phyloP scores from a whole-genome alignment of 1,284 basidiomycete species.

The Cryptococcus jaspeensis region DNA sequence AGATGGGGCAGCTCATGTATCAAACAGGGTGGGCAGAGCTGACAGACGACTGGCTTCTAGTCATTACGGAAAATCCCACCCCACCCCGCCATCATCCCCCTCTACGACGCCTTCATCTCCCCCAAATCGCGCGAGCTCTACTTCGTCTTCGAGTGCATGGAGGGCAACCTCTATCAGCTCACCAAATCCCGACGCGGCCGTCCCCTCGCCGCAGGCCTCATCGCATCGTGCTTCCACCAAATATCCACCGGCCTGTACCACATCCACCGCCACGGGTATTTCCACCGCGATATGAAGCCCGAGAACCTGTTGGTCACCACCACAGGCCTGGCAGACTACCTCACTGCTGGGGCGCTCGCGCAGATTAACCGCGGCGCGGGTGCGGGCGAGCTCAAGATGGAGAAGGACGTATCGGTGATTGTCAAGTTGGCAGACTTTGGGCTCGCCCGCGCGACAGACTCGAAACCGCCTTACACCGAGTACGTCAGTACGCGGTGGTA shows the following conservation, averaged over 20 bases:
- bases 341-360: constrained; percentile 54
- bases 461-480: constrained; percentile 92
- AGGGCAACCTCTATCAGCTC: constrained; percentile 98
- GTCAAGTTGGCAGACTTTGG: constrained; percentile 99
- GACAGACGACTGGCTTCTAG: constrained; percentile 53
- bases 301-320: constrained; percentile 99
- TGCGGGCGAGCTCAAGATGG: constrained; percentile 50
- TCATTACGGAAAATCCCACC: constrained; percentile 90
- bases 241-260: constrained; percentile 87
- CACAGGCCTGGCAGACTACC: constrained; percentile 91
- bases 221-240: constrained; percentile 92
- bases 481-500: constrained; percentile 99
- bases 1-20: constrained; percentile 31
- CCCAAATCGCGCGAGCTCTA: constrained; percentile 92
- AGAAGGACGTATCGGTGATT: constrained; percentile 93
- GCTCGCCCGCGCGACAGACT: constrained; percentile 84
- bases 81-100: constrained; percentile 95
- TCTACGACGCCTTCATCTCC: constrained; percentile 98
- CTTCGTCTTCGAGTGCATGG: constrained; percentile 99
- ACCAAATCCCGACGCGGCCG: constrained; percentile 95
- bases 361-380: constrained; percentile 32
- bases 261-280: constrained; percentile 89
- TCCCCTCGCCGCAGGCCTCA: constrained; percentile 88
- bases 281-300: constrained; percentile 99
- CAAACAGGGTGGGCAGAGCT: constrained; percentile 13